Base-by-base conservation (phyloP, 345 rosid genomes). In the Gossypium stocksii region DNA sequence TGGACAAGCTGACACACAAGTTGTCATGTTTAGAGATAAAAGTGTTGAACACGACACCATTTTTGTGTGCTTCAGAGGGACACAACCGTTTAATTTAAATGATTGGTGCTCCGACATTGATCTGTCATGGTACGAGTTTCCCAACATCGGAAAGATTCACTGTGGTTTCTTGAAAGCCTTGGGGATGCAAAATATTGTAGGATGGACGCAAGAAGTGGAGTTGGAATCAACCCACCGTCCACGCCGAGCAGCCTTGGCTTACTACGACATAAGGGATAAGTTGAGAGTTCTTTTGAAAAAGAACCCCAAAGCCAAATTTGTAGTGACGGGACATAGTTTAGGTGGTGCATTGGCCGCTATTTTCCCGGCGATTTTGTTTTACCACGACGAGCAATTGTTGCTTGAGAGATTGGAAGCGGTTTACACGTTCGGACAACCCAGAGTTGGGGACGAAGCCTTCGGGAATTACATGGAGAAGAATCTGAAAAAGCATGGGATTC, bases 141-240 rank as follows among this genome's bases (percentile, higher is more conserved):
- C 80, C 12, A 79, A 79, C 48, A 60, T 88, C 49, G 98, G 98
- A 15, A 90, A 74, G 63, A 82, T 90, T 67, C 94, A 93, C 41
- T 86, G 90, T 1, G 97, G 97, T 9, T 90, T 89, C 77, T 83
- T 90, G 89, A 90, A 92, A 81, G 91, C 93, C n/a, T 52, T 92
- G 16, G 97, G 97, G 7, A 82, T 92, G 16, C 97, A 88, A 19
- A 83, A 82, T 43, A 73, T 25, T 71, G 62, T 48, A 3, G 93
- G 90, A 8, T 93, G 91, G 94, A 91, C 97, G 0, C 79, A 80
- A 65, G 46, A 85, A 19, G 58, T 71, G 22, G 49, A 72, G 7
- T 23, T 75, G 48, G 77, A 79, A 74, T 54, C 81, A 6, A 76
- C 29, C 0, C 71, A 13, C 64, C 0, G 64, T 13, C 64, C 3